Evolutionary conservation across 2,329 filamentous ascomycete genomes (phyloP).

Genomic region (Xylaria hypoxylon): DNA sequence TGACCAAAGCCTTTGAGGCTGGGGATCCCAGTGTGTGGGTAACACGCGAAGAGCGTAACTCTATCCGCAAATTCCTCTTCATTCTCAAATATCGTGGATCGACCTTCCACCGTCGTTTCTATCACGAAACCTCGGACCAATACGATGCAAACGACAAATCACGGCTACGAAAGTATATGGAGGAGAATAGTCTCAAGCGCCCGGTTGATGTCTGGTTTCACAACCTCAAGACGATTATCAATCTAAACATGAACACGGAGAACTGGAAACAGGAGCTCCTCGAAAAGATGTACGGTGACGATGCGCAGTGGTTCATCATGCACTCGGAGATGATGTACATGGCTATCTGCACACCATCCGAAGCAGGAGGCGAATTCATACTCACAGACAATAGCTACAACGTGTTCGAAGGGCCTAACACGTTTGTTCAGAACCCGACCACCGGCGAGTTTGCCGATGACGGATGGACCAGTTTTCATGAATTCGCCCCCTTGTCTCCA

Average conservation of each 20-base stretch:
- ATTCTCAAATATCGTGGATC: conserved; percentile 58
- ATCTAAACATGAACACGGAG: conserved; percentile 46
- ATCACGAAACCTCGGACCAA: conserved; percentile 48
- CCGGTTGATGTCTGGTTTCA: conserved; percentile 50
- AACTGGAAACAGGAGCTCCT: conserved; percentile 43
- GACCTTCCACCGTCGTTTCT: conserved; percentile 49
- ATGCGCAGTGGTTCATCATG: conserved; percentile 45
- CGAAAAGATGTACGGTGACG: conserved; percentile 41
- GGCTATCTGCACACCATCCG: conserved; percentile 47
- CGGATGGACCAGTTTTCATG: conserved; percentile 42
- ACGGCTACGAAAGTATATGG: conserved; percentile 44
- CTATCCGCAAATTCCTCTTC: conserved; percentile 59
- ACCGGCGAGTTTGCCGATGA: conserved; percentile 32
- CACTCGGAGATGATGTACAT: conserved; percentile 46
- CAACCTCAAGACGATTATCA: conserved; percentile 45
- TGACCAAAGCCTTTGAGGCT: conserved; percentile 38
- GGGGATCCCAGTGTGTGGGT: conserved; percentile 31
- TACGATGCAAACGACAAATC: conserved; percentile 50
- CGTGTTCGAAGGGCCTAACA: conserved; percentile 48
- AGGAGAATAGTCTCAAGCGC: conserved; percentile 37
- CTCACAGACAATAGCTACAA: conserved; percentile 41
- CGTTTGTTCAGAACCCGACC: conserved; percentile 25
- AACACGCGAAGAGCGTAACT: conserved; percentile 46
- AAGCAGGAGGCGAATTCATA: conserved; percentile 35
- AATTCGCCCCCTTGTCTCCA: conserved; percentile 49